A percentile compares a stretch with the other conserved stretches of the same genome.
Evolutionary conservation across 257 asterid species (phyloP).

Genomic region (Forsythia viridissima): DNA sequence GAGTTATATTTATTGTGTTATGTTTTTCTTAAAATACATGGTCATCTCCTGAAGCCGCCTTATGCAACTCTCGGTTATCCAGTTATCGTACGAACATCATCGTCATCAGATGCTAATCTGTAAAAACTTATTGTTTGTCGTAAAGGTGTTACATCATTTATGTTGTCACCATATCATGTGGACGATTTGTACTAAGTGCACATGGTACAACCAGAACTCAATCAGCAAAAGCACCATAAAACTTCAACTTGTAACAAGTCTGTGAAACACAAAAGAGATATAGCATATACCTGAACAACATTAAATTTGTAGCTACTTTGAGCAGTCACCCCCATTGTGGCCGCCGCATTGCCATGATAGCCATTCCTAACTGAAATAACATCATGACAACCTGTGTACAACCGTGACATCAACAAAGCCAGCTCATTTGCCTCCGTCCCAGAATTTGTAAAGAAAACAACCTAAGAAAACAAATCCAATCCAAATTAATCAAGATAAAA

Average conservation of each 20-base stretch:
- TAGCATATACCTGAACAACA: conserved; percentile 67
- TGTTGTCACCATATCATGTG: neutral
- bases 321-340: conserved; percentile 86
- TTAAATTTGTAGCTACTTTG: conserved; percentile 86
- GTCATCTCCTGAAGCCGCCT: neutral
- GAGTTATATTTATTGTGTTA: neutral
- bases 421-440: conserved; percentile 97
- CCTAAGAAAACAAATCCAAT: conserved; percentile 37
- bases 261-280: neutral
- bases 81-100: neutral
- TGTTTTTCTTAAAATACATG: neutral
- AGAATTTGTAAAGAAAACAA: conserved; percentile 89
- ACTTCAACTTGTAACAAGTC: neutral
- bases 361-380: conserved; percentile 83
- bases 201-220: too few relatives aligned
- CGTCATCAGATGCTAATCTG: neutral
- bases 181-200: neutral
- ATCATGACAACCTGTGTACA: conserved; percentile 72
- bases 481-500: neutral
- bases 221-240: neutral
- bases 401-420: conserved; percentile 82
- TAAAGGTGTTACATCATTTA: neutral
- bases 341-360: conserved; percentile 92
- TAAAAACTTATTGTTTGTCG: neutral
- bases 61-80: neutral